Percentiles rank a stretch among this genome's conserved stretches.
phyloP scores from a whole-genome alignment of 768 basidiomycete species.

The Chalciporus pseudorubinellus region DNA sequence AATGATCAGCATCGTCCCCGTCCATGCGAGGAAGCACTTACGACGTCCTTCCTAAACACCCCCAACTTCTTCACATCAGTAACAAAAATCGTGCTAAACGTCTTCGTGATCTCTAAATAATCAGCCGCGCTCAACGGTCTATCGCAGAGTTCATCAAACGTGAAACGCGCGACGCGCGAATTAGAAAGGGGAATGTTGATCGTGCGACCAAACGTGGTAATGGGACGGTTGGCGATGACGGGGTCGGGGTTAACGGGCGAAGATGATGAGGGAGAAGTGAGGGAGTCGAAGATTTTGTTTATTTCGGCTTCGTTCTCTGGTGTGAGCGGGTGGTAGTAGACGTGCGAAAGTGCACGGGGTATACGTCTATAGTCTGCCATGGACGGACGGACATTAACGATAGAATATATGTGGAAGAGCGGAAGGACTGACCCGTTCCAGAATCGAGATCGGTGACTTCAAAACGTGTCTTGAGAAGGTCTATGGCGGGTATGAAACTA shows the following conservation, averaged over 20 bases:
- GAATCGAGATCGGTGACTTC: slow-evolving; percentile 92
- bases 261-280: slow-evolving; percentile 52
- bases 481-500: slow-evolving; percentile 93
- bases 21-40: slow-evolving; percentile 29
- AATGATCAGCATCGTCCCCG: background rate
- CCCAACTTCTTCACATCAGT: slow-evolving; percentile 87
- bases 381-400: too few relatives aligned
- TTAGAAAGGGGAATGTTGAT: slow-evolving; percentile 79
- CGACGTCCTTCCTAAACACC: slow-evolving; percentile 82
- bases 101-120: slow-evolving; percentile 89
- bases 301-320: slow-evolving; percentile 66
- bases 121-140: slow-evolving; percentile 91
- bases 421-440: slow-evolving; percentile 66
- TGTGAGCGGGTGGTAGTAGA: slow-evolving; percentile 84
- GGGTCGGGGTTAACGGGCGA: slow-evolving; percentile 38
- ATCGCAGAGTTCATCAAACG: slow-evolving; percentile 84
- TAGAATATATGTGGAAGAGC: background rate
- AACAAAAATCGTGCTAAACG: slow-evolving; percentile 86
- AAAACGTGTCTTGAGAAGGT: slow-evolving; percentile 84
- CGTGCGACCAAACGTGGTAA: slow-evolving; percentile 90
- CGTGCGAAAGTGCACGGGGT: slow-evolving; percentile 88
- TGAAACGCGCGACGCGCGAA: slow-evolving; percentile 77
- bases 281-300: slow-evolving; percentile 76
- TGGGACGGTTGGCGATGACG: slow-evolving; percentile 55
- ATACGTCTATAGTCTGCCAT: slow-evolving; percentile 89